Evolutionary conservation across 108 stramenopile species (phyloP).

Genomic region (Stephanodiscus triporus): DNA sequence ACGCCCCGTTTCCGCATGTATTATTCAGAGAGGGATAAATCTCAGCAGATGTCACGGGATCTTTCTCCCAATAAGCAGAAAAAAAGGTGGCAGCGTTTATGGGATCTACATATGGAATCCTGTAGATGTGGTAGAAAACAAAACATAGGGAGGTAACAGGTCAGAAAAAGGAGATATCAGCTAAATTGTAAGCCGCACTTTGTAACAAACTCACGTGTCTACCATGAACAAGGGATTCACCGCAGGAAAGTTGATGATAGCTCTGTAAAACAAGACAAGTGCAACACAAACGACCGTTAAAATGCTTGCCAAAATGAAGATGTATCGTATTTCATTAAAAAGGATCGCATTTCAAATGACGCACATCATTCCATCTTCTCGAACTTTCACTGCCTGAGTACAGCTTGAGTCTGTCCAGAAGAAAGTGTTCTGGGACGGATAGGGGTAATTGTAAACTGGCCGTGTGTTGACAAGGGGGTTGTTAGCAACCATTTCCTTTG

Average conservation of each 20-base stretch:
- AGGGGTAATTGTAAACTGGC: conserved; percentile 14
- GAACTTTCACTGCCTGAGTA: conserved; percentile 27
- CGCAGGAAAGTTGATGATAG: conserved; percentile 22
- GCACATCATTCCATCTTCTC: conserved; percentile 36
- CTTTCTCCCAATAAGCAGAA: conserved; percentile 32
- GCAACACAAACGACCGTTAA: no score
- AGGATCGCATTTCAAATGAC: not conserved
- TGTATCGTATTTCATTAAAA: no score
- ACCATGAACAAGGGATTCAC: conserved; percentile 9
- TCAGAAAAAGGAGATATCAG: no score
- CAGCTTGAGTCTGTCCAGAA: conserved; percentile 46
- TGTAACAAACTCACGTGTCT: not conserved
- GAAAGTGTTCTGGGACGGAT: conserved; percentile 29
- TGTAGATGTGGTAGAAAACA: not conserved
- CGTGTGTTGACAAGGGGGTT: conserved; percentile 23
- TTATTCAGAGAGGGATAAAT: conserved; percentile 42
- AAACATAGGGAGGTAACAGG: not conserved
- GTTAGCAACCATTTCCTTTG: conserved; percentile 15
- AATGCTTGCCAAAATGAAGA: no score
- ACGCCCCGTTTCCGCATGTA: conserved; percentile 40
- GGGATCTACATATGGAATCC: conserved; percentile 34
- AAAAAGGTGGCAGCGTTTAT: conserved; percentile 24
- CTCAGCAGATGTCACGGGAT: conserved; percentile 18
- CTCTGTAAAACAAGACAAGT: not conserved
- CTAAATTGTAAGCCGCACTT: not conserved